Base-by-base conservation (phyloP, 2,329 filamentous ascomycete genomes). In the Aspergillus costaricaensis region DNA sequence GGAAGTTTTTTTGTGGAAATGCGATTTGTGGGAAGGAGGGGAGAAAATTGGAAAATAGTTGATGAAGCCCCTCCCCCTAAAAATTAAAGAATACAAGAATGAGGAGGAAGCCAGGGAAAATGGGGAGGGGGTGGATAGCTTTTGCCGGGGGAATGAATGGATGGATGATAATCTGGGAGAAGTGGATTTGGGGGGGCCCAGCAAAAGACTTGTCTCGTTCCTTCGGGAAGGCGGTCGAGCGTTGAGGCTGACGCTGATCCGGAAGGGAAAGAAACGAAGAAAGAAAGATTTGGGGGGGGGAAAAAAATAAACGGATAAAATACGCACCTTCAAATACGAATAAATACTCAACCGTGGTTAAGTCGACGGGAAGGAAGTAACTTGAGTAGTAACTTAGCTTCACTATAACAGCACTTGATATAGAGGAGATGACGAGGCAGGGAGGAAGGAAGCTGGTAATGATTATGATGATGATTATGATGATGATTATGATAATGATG, bases 211-310 rank as follows among this genome's bases (percentile, higher is more conserved):
- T 36, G 27, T 25, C 23, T 15, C 19, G 5, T 61, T 53, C 44
- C 57, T 65, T 65, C 61, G 63, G 65, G 63, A 70, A 70, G 69
- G 69, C 67, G 71, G 70, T 72, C 67, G 68, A 65, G 63, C 52
- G 43, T 19, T 63, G 65, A 65, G 68, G 68, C 65, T 69, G 67
- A 71, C 53, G 58, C 57, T 27, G 17, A 36, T 36, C 32, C 32
- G 32, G 12, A 36, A 36, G 12, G 32, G 32, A 36, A 36, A 36
- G 32, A 36, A 36, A 36, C 32, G 32, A 30, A 7, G 8, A 8
- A 27, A 27, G 21, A 36, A 47, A 39, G 30, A 14, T 32, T 36
- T 36, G 32, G 4, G 9, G 7, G 10, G 25, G 32, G 27, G 10
- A 15, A 36, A 14, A 5, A 36, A 36, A 14, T 14, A 36, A 36